These are phyloP conservation scores for Bolboschoenus planiculmis DNA, from an alignment of 176 grass and related monocot species.

Conservation along the genomic window DNA sequence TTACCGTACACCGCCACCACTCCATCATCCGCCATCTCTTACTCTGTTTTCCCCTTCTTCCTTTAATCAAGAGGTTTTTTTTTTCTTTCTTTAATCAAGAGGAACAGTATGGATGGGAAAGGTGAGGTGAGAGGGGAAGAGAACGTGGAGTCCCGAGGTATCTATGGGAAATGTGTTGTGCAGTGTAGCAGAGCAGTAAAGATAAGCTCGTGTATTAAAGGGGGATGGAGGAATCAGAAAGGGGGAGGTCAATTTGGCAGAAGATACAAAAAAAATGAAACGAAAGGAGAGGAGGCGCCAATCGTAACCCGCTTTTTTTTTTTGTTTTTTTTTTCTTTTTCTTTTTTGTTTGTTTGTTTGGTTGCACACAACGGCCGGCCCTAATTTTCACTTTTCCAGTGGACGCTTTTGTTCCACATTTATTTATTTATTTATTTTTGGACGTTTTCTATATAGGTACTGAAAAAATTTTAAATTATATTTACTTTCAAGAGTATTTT, in stretches of 20 bases:
- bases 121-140: background rate
- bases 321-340: background rate
- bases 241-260: background rate
- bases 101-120: background rate
- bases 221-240: background rate
- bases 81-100: background rate
- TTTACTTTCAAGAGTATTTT: no score
- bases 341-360: background rate
- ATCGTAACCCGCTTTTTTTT: background rate
- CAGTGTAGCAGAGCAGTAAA: background rate
- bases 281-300: slow-evolving; percentile 4
- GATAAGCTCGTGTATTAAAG: slow-evolving; percentile 16
- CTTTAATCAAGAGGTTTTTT: no score
- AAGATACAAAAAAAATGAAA: background rate
- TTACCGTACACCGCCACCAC: slow-evolving; percentile 49
- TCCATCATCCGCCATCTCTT: slow-evolving; percentile 21
- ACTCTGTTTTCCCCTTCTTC: background rate
- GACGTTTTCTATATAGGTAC: background rate
- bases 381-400: background rate
- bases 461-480: no score
- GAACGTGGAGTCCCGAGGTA: background rate
- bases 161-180: background rate
- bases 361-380: slow-evolving; percentile 8
- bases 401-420: background rate
- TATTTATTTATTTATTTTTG: background rate